Evolutionary conservation across 1,284 basidiomycete species (phyloP).

Genomic region (Cryptococcus depauperatus): DNA sequence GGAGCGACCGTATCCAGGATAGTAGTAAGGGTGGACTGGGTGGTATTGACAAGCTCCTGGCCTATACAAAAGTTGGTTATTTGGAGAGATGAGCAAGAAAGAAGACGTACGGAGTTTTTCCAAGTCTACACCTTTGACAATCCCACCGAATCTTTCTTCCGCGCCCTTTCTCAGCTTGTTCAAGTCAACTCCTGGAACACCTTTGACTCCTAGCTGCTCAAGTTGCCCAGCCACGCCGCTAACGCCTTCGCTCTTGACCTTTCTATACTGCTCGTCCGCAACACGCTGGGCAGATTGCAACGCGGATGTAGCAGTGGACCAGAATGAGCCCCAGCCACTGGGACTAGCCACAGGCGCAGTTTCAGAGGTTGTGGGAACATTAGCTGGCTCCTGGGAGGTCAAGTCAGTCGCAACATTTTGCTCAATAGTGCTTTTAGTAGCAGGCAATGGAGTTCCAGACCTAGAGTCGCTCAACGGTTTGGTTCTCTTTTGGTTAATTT

Average conservation of each 20-base stretch:
- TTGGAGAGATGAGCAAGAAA: background rate
- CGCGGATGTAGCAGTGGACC: constrained; percentile 76
- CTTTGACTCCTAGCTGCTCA: constrained; percentile 43
- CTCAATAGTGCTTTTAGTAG: background rate
- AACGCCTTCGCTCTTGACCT: constrained; percentile 54
- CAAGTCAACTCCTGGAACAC: constrained; percentile 66
- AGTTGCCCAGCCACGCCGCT: constrained; percentile 21
- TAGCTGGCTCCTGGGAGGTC: constrained; percentile 9
- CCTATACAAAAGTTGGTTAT: constrained; percentile 48
- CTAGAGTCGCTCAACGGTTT: constrained; percentile 29
- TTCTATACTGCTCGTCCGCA: constrained; percentile 76
- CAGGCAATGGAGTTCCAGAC: constrained; percentile 19
- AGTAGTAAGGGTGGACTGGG: constrained; percentile 76
- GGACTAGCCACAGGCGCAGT: constrained; percentile 3
- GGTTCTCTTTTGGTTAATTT: constrained; percentile 70
- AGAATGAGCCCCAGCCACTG: constrained; percentile 59
- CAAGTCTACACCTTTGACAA: constrained; percentile 68
- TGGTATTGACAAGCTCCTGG: constrained; percentile 75
- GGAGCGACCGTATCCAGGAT: constrained; percentile 94
- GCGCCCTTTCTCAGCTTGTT: constrained; percentile 61
- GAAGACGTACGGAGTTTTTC: constrained; percentile 64
- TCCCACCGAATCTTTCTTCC: constrained; percentile 46
- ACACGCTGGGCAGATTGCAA: constrained; percentile 74
- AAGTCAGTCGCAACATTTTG: constrained; percentile 5
- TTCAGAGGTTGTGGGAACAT: constrained; percentile 20